phyloP scores from a whole-genome alignment of 306 rosid genomes.

The Sechiopsis laciniata region DNA sequence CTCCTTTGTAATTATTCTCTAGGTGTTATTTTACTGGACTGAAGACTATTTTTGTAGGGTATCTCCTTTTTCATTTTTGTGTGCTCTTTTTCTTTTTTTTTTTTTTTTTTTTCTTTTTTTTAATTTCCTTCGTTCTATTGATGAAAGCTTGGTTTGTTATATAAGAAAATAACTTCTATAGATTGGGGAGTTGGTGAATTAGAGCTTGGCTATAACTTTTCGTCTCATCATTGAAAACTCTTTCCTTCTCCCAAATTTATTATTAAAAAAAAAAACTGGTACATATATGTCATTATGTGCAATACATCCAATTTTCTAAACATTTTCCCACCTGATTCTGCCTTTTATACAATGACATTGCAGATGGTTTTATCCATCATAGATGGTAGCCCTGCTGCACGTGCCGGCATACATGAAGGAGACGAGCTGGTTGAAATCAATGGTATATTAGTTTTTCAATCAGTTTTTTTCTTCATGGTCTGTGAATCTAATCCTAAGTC shows the following conservation, averaged over 20 bases:
- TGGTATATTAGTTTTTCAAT: slow-evolving; percentile 35
- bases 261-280: not conserved
- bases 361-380: slow-evolving; percentile 85
- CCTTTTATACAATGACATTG: slow-evolving; percentile 21
- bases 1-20: too few relatives aligned
- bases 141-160: too few relatives aligned
- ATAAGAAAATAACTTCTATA: too few relatives aligned
- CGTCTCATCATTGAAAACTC: not conserved
- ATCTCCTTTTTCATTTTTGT: too few relatives aligned
- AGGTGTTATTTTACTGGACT: too few relatives aligned
- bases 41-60: too few relatives aligned
- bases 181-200: not conserved
- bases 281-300: not conserved
- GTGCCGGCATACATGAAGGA: slow-evolving; percentile 90
- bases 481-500: not conserved
- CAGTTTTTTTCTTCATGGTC: not conserved
- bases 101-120: too few relatives aligned
- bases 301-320: slow-evolving; percentile 2
- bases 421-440: slow-evolving; percentile 90
- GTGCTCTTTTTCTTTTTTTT: too few relatives aligned
- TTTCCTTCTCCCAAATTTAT: not conserved
- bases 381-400: slow-evolving; percentile 90
- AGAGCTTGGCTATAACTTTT: not conserved
- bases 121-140: too few relatives aligned
- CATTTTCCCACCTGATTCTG: not conserved